phyloP scores from a whole-genome alignment of 306 rosid genomes.

The Rubus idaeus region DNA sequence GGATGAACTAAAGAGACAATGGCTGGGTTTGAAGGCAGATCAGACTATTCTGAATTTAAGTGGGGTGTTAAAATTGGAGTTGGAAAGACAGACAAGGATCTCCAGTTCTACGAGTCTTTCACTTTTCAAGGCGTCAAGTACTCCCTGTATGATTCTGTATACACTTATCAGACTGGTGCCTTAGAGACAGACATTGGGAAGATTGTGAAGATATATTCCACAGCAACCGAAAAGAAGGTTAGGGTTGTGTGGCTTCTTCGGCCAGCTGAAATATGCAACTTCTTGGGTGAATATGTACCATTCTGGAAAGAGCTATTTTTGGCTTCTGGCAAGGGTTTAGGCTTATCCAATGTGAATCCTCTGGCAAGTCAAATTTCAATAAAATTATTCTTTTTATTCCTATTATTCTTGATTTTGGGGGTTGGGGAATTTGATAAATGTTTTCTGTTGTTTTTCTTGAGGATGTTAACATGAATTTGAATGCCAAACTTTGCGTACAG shows the following conservation, averaged over 20 bases:
- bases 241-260: slow-evolving; percentile 56
- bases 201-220: slow-evolving; percentile 53
- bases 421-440: background rate
- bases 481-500: too few relatives aligned
- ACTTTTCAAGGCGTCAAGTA: slow-evolving; percentile 45
- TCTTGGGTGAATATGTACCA: slow-evolving; percentile 34
- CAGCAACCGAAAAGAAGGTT: slow-evolving; percentile 29
- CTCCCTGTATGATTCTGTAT: slow-evolving; percentile 49
- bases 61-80: slow-evolving; percentile 48
- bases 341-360: slow-evolving; percentile 39
- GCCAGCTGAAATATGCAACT: slow-evolving; percentile 44
- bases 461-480: background rate
- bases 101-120: slow-evolving; percentile 49
- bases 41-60: slow-evolving; percentile 28
- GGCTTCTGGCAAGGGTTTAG: slow-evolving; percentile 55
- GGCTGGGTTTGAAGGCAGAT: background rate
- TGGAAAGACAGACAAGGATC: slow-evolving; percentile 8
- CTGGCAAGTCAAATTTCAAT: slow-evolving; percentile 41
- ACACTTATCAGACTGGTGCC: slow-evolving; percentile 24
- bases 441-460: background rate
- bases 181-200: slow-evolving; percentile 52
- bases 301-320: slow-evolving; percentile 64
- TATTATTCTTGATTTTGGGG: background rate
- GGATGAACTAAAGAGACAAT: background rate
- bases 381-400: background rate